Percentiles rank a stretch among this genome's conserved stretches.
These are phyloP conservation scores for Phialophora tarda DNA, from an alignment of 2,329 filamentous ascomycete species.

Conservation along the genomic window DNA sequence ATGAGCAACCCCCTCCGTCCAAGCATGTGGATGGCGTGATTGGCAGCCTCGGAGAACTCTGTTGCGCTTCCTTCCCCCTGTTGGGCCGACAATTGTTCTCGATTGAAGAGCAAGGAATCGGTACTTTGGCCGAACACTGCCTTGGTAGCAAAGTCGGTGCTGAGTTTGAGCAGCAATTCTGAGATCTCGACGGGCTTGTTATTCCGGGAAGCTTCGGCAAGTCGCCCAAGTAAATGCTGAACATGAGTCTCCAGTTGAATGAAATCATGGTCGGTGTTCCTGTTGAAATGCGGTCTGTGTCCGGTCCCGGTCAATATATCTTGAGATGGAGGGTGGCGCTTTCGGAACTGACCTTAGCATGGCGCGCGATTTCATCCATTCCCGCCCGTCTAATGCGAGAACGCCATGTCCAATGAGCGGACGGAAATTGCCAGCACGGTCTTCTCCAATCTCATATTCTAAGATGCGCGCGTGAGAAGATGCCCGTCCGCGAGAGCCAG, in stretches of 20 bases:
- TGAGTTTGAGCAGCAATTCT: conserved; percentile 67
- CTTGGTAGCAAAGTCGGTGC: conserved; percentile 69
- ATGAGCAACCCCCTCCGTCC: conserved; percentile 43
- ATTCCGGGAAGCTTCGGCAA: conserved; percentile 58
- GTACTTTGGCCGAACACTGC: conserved; percentile 68
- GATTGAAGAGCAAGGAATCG: conserved; percentile 49
- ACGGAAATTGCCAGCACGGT: conserved; percentile 15
- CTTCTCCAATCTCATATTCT: conserved; percentile 23
- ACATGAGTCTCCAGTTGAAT: conserved; percentile 44
- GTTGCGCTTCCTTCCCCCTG: conserved; percentile 13
- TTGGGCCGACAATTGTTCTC: conserved; percentile 13
- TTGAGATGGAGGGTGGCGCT: neutral
- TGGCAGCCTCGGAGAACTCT: conserved; percentile 23
- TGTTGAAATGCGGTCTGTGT: conserved; percentile 21
- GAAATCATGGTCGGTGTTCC: conserved; percentile 23
- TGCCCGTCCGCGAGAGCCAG: too few species aligned
- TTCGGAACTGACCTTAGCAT: conserved; percentile 20
- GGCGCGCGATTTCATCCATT: conserved; percentile 20
- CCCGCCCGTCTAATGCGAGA: conserved; percentile 19
- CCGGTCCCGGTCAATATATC: neutral
- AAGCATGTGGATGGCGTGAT: conserved; percentile 42
- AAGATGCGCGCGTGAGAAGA: neutral
- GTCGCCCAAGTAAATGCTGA: conserved; percentile 55
- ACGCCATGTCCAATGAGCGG: conserved; percentile 22
- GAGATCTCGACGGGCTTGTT: conserved; percentile 64